phyloP scores from a whole-genome alignment of 306 rosid genomes.

The Cucurbita moschata region DNA sequence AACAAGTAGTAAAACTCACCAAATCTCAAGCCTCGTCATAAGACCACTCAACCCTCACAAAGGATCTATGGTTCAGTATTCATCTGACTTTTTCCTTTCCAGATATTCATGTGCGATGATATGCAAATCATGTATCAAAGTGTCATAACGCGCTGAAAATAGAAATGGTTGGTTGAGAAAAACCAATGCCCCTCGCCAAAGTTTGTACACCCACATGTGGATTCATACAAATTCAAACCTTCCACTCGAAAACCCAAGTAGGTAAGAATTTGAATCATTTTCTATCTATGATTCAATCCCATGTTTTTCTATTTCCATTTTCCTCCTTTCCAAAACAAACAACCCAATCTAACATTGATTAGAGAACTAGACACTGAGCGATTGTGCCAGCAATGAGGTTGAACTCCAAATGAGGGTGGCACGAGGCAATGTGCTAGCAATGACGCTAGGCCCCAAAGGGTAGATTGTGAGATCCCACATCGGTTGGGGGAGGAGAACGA shows the following conservation, averaged over 20 bases:
- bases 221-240: neutral
- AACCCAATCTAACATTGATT: neutral
- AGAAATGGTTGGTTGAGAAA: neutral
- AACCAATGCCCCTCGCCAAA: neutral
- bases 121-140: neutral
- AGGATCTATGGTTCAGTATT: too few relatives aligned
- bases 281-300: neutral
- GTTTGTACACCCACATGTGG: neutral
- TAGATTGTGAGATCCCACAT: too few relatives aligned
- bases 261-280: neutral
- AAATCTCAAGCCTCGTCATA: too few relatives aligned
- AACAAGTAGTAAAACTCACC: too few relatives aligned
- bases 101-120: neutral
- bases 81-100: too few relatives aligned
- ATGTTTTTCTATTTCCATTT: neutral
- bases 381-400: too few relatives aligned
- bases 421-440: too few relatives aligned
- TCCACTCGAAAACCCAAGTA: neutral
- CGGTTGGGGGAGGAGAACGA: too few relatives aligned
- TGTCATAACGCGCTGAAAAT: neutral
- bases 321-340: neutral
- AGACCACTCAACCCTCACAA: too few relatives aligned
- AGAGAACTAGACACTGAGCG: too few relatives aligned
- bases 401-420: too few relatives aligned
- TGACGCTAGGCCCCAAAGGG: too few relatives aligned